Conservation (phyloP, 164 flowering plant genomes). For the Berberis thunbergii region DNA sequence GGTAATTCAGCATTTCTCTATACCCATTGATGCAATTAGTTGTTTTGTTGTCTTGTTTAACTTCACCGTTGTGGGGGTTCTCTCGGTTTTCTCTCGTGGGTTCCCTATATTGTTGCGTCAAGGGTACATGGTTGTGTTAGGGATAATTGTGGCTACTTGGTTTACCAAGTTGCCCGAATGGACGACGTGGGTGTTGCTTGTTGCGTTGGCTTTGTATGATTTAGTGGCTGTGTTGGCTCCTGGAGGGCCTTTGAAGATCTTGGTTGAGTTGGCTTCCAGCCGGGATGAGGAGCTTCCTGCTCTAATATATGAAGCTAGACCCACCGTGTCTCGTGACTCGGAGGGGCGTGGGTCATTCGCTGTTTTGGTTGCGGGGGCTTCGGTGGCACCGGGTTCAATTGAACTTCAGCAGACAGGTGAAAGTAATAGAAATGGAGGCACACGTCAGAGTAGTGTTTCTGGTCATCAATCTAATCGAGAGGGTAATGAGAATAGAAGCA, state of each 20-base stretch:
- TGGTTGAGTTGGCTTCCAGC: slow-evolving; percentile 74
- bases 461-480: not conserved
- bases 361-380: slow-evolving; percentile 42
- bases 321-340: slow-evolving; percentile 21
- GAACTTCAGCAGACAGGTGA: slow-evolving; percentile 45
- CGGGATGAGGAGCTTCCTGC: slow-evolving; percentile 89
- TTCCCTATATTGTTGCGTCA: slow-evolving; percentile 65
- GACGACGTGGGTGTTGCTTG: slow-evolving; percentile 83
- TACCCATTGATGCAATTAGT: slow-evolving; percentile 61
- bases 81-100: slow-evolving; percentile 54
- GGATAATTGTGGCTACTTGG: slow-evolving; percentile 80
- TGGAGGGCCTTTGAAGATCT: slow-evolving; percentile 78
- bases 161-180: slow-evolving; percentile 84
- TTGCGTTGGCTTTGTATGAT: slow-evolving; percentile 81
- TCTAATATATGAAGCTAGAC: slow-evolving; percentile 77
- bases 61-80: slow-evolving; percentile 61
- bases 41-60: slow-evolving; percentile 49
- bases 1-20: slow-evolving; percentile 46
- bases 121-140: slow-evolving; percentile 60
- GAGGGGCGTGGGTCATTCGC: slow-evolving; percentile 25
- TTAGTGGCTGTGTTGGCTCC: slow-evolving; percentile 82
- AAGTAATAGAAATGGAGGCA: slow-evolving; percentile 4
- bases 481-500: not conserved
- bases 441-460: not conserved
- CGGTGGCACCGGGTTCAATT: slow-evolving; percentile 30